Evolutionary conservation across 495 filamentous ascomycete species (phyloP).

Genomic region (Astrothelium macrocarpum): DNA sequence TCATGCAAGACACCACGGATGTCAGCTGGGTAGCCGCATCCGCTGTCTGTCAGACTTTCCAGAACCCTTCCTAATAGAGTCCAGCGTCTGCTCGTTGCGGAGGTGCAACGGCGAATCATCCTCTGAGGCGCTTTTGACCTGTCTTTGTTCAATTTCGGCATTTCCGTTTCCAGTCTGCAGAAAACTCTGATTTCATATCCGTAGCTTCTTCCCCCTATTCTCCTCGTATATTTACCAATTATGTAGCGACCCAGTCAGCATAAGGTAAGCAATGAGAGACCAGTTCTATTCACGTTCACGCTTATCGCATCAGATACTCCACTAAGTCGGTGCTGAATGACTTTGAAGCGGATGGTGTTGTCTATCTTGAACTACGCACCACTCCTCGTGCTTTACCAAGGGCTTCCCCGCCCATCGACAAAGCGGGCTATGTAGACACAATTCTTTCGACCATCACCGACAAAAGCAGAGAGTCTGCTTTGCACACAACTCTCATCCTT

Average conservation of each 20-base stretch:
- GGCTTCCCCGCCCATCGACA: slow-evolving; percentile 39
- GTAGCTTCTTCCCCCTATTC: slow-evolving; percentile 70
- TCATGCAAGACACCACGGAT: not conserved
- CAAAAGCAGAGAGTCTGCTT: slow-evolving; percentile 32
- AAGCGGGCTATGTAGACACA: slow-evolving; percentile 53
- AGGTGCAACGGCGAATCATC: not conserved
- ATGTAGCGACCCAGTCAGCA: slow-evolving; percentile 46
- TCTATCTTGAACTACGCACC: slow-evolving; percentile 73
- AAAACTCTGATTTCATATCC: slow-evolving; percentile 13
- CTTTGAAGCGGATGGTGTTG: slow-evolving; percentile 62
- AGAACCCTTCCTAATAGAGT: not conserved
- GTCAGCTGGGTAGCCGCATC: not conserved
- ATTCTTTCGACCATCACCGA: slow-evolving; percentile 50
- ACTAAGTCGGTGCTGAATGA: slow-evolving; percentile 60
- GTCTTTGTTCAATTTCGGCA: not conserved
- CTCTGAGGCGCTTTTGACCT: not conserved
- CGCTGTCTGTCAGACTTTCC: slow-evolving; percentile 3
- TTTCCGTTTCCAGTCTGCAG: not conserved
- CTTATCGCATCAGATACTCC: slow-evolving; percentile 33
- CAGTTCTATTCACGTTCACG: not conserved
- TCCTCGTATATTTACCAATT: slow-evolving; percentile 68
- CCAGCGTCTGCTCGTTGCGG: not conserved
- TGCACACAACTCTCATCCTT: slow-evolving; percentile 59
- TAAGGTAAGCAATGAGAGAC: slow-evolving; percentile 30
- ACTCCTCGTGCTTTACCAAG: slow-evolving; percentile 56